These are phyloP conservation scores for Acanthamoeba pearcei DNA, from an alignment of 208 protist genomes.

Conservation along the genomic window DNA sequence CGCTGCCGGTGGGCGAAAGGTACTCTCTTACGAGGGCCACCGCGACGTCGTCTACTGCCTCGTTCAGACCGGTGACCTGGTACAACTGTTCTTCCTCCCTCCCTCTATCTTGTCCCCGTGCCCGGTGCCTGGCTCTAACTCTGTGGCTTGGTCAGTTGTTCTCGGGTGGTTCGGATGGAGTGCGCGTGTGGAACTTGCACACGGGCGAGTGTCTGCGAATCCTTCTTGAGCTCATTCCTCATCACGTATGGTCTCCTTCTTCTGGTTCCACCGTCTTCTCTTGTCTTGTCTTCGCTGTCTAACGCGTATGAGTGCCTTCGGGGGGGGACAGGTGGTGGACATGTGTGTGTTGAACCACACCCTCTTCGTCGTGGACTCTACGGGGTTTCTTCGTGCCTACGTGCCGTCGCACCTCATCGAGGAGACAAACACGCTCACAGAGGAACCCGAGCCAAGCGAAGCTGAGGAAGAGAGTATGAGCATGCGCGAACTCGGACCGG, in stretches of 20 bases:
- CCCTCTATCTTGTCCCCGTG: neutral
- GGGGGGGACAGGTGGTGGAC: neutral
- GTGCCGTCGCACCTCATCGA: constrained; percentile 6
- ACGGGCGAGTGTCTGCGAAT: neutral
- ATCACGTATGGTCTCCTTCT: neutral
- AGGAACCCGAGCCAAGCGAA: neutral
- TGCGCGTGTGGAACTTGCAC: constrained; percentile 21
- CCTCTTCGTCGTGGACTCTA: neutral
- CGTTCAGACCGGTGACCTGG: constrained; percentile 16
- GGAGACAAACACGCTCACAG: neutral
- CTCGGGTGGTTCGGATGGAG: neutral
- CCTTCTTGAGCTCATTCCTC: neutral
- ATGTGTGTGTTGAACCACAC: constrained; percentile 27
- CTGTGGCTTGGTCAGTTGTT: neutral
- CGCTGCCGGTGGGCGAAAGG: neutral
- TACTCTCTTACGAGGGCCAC: constrained; percentile 20
- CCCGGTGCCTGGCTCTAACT: neutral
- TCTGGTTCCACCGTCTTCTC: neutral
- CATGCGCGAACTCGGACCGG: neutral
- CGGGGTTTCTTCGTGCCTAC: constrained; percentile 14
- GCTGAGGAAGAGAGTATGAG: neutral
- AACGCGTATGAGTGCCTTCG: neutral
- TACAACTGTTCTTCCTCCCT: neutral
- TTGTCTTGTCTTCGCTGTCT: neutral
- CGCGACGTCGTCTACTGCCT: neutral